Evolutionary conservation across 371 early-diverging fungal genomes (phyloP).

Genomic region (Basidiobolus meristosporus): DNA sequence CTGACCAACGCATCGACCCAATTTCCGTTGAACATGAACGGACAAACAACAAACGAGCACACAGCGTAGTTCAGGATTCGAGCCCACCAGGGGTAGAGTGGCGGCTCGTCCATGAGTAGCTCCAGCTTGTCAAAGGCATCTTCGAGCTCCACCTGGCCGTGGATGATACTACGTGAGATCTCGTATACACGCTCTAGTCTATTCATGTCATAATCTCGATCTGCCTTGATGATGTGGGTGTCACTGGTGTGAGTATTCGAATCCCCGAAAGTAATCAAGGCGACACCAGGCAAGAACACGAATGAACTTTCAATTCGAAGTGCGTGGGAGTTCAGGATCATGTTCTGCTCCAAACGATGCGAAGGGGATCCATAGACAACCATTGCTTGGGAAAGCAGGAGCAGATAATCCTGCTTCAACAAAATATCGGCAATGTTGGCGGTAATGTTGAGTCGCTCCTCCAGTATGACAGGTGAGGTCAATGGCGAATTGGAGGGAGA

Average conservation of each 20-base stretch:
- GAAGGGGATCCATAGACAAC: slow-evolving; percentile 37
- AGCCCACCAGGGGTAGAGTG: slow-evolving; percentile 20
- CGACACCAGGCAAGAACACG: slow-evolving; percentile 42
- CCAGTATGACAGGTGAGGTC: too few relatives aligned
- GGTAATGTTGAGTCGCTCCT: background rate
- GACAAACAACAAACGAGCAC: slow-evolving; percentile 27
- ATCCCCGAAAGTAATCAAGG: slow-evolving; percentile 53
- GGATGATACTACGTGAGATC: slow-evolving; percentile 22
- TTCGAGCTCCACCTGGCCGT: slow-evolving; percentile 21
- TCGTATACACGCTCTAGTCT: slow-evolving; percentile 27
- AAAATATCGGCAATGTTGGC: slow-evolving; percentile 26
- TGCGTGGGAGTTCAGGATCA: slow-evolving; percentile 20
- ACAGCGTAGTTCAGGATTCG: slow-evolving; percentile 27
- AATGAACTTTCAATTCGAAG: slow-evolving; percentile 47
- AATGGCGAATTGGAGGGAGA: too few relatives aligned
- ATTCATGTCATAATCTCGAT: slow-evolving; percentile 48
- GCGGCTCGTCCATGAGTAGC: slow-evolving; percentile 22
- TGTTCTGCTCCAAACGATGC: slow-evolving; percentile 31
- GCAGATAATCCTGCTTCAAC: slow-evolving; percentile 33
- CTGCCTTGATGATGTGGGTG: slow-evolving; percentile 42
- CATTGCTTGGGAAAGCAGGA: slow-evolving; percentile 23
- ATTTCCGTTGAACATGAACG: slow-evolving; percentile 21
- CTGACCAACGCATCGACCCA: slow-evolving; percentile 24
- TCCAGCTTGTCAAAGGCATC: slow-evolving; percentile 34
- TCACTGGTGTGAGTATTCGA: slow-evolving; percentile 57